Evolutionary conservation across 2,329 filamentous ascomycete species (phyloP), one percentile per base, ranked within the genome.

Genomic region (Hymenoscyphus occultus): DNA sequence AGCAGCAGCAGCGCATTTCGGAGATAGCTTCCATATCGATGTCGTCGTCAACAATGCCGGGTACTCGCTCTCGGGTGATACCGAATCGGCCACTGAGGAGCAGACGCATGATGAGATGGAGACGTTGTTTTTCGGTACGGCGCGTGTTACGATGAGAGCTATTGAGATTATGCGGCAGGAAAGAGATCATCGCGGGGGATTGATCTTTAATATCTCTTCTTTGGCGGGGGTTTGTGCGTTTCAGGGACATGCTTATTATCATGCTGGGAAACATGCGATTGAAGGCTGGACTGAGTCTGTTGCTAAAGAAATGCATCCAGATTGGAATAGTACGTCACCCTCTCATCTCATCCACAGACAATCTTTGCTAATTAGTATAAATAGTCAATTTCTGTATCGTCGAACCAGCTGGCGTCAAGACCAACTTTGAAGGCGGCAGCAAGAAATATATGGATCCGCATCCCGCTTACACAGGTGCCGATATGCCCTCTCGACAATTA

Each of bases 1-100:
- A 5, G 80, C 80, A 5, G 80, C 80, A 3, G 61, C 64, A 2
- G 45, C 39, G 10, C 64, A 71, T 0, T 67, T 76, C 1, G 75
- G 78, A 1, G 80, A 80, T 39, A 86, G 85, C 71, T 80, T 80
- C 28, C 80, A 82, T n/a, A 75, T 88, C 58, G 84, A 88, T 71
- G 80, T 87, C 1, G 81, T 87, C 2, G 80, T 86, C 66, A 87
- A 87, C 74, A 87, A 87, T 61, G 85, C 85, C 1, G 86, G 85
- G 1, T 87, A 86, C 65, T 81, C 83, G 12, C 75, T 85, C 2
- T 74, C 76, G 6, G 83, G 82, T 10, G 80, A 84, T 1, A 81
- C 86, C 39, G 86, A 88, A 64, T 67, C 69, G n/a, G 74, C 75
- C 3, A 71, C 71, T 4, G 74, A 77, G 13, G 69, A 71, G n/a